phyloP scores from a whole-genome alignment of 352 stramenopile species.

The Albugo candida region DNA sequence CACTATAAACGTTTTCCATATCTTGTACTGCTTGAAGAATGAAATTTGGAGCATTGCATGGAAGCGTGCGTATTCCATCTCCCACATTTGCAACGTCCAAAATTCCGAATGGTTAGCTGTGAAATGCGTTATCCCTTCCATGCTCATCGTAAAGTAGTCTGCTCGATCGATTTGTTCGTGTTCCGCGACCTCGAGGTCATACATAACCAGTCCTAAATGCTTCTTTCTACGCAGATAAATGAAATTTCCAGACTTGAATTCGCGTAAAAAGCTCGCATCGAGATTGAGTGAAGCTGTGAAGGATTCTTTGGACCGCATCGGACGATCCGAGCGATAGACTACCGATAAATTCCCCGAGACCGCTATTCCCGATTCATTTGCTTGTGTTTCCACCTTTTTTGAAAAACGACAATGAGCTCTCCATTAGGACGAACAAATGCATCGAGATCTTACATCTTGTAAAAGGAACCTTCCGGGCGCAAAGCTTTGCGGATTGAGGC shows the following conservation, averaged over 20 bases:
- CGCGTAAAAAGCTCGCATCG: conserved; percentile 42
- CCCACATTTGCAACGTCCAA: conserved; percentile 83
- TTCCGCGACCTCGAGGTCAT: conserved; percentile 63
- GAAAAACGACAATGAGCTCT: neutral
- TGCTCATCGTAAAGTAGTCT: conserved; percentile 87
- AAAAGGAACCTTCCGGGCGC: neutral
- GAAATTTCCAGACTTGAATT: conserved; percentile 69
- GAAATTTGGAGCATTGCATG: conserved; percentile 76
- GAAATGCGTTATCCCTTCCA: conserved; percentile 85
- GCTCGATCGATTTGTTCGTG: conserved; percentile 62
- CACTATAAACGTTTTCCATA: conserved; percentile 89
- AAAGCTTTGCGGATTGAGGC: no score
- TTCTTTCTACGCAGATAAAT: conserved; percentile 51
- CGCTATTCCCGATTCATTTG: neutral
- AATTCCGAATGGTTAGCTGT: conserved; percentile 77
- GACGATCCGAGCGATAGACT: neutral
- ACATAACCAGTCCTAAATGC: conserved; percentile 56
- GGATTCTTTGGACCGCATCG: conserved; percentile 10
- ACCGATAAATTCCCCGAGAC: neutral
- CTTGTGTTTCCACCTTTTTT: neutral
- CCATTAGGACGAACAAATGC: neutral
- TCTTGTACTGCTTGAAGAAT: conserved; percentile 85
- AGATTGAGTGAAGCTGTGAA: conserved; percentile 66
- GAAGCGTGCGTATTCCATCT: conserved; percentile 83
- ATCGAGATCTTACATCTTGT: neutral